Base-by-base conservation (phyloP, 345 rosid species). In the Aurinia saxatilis region DNA sequence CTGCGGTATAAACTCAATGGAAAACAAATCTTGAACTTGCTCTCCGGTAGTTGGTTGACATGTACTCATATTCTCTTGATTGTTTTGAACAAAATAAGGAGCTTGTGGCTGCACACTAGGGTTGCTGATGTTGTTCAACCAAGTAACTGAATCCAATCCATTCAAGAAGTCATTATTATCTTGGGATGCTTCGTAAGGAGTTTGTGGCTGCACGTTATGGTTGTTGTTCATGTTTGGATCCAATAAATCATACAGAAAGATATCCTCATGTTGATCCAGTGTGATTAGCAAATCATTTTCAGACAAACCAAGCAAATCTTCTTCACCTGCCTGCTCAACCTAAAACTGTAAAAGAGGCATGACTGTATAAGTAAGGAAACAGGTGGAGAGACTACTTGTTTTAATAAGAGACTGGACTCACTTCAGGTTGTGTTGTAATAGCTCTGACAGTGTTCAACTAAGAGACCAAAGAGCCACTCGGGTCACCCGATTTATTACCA, bases 281-380 rank as follows among this genome's bases (percentile, higher is more conserved):
- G n/a, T n/a, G n/a, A n/a, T n/a, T n/a, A n/a, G n/a, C n/a, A n/a
- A n/a, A n/a, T n/a, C n/a, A n/a, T n/a, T n/a, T n/a, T n/a, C n/a
- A n/a, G n/a, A n/a, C n/a, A n/a, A n/a, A n/a, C n/a, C n/a, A n/a
- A n/a, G n/a, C n/a, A n/a, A n/a, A n/a, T 23, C 10, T 10, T 37
- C 68, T 54, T 54, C 37, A 33, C 5, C 18, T 54, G 29, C 12
- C 10, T 53, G 51, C 51, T 62, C 44, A 46, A 46, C 42, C 68
- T 70, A 31, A 29, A 45, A 40, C 0, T 46, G 8, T 9, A n/a
- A n/a, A 16, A 60, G 29, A 16, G 19, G 25, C 4, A 21, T 21
- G 25, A 21, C 15, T 18, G 11, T 45, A 29, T 25, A 3, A 48
- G 39, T 35, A 54, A 57, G 18, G 29, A 37, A 57, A n/a, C n/a